These are phyloP conservation scores for Thymus mandschuricus DNA, from an alignment of 257 asterid genomes.

Conservation along the genomic window DNA sequence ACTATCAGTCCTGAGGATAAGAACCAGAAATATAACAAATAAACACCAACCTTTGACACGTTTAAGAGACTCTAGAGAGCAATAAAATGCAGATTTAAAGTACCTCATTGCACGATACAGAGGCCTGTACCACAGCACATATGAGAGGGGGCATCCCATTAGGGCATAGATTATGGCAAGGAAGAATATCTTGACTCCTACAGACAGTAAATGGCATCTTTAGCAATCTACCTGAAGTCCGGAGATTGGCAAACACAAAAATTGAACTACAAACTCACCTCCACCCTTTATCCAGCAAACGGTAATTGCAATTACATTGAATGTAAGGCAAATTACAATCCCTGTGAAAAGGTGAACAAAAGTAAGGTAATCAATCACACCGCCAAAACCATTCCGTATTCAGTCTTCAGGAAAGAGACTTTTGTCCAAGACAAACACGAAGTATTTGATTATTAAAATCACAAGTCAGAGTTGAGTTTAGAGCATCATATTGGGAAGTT, in stretches of 20 bases:
- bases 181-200: conserved; percentile 90
- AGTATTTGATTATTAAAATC: background rate
- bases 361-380: conserved; percentile 3
- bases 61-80: conserved; percentile 1
- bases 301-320: conserved; percentile 80
- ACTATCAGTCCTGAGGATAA: conserved; percentile 84
- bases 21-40: conserved; percentile 19
- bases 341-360: conserved; percentile 51
- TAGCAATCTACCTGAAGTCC: conserved; percentile 6
- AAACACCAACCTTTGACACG: conserved; percentile 7
- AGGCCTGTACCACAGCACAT: conserved; percentile 95
- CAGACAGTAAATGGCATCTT: conserved; percentile 34
- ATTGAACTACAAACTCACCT: conserved; percentile 37
- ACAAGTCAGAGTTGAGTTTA: conserved; percentile 9
- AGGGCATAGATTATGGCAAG: conserved; percentile 87
- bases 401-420: background rate
- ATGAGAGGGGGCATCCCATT: conserved; percentile 85
- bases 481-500: conserved; percentile 2
- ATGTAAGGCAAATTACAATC: conserved; percentile 83
- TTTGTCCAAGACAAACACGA: conserved; percentile 2
- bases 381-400: background rate
- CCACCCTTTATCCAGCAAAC: conserved; percentile 95
- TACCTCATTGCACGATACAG: conserved; percentile 94
- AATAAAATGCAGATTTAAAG: conserved; percentile 24
- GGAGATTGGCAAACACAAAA: background rate